Percentiles rank a stretch among this genome's conserved stretches.
Conservation (phyloP, 768 basidiomycete genomes). For the Tulasnella sp. region DNA sequence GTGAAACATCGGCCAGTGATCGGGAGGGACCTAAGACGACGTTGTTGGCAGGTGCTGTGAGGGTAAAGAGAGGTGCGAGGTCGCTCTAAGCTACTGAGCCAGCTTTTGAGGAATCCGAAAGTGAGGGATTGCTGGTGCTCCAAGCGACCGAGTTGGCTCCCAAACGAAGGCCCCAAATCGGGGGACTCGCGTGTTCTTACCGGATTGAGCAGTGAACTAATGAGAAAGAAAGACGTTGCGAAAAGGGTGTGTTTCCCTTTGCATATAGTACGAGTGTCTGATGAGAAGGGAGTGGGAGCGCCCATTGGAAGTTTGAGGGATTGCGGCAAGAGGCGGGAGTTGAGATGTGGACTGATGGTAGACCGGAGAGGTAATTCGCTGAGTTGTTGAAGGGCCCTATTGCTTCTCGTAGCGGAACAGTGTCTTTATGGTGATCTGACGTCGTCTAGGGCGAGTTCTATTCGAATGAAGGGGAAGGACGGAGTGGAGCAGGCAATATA, state of each 20-base stretch:
- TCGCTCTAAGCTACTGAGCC: neutral
- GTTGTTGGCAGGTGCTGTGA: neutral
- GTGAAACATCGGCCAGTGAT: neutral
- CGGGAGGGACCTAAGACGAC: neutral
- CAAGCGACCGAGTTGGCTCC: slow-evolving; percentile 13
- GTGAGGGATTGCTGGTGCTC: no score
- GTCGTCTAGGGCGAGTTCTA: neutral
- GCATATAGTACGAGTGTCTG: no score
- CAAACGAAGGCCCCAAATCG: slow-evolving; percentile 14
- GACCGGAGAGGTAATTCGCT: no score
- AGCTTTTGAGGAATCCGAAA: neutral
- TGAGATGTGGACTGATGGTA: neutral
- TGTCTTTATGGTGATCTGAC: slow-evolving; percentile 4
- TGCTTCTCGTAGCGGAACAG: neutral
- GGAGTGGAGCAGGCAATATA: neutral
- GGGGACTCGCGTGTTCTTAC: slow-evolving; percentile 14
- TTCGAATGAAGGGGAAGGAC: neutral
- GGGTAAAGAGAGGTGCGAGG: slow-evolving; percentile 16
- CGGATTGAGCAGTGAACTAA: no score
- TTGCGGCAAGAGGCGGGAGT: neutral
- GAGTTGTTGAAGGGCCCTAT: no score
- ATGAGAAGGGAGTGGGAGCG: no score
- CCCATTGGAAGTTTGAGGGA: no score
- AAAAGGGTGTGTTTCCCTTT: neutral
- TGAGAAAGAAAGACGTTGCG: no score